These are phyloP conservation scores for Ettlia oleoabundans DNA, from an alignment of 139 green algal species.

Conservation along the genomic window DNA sequence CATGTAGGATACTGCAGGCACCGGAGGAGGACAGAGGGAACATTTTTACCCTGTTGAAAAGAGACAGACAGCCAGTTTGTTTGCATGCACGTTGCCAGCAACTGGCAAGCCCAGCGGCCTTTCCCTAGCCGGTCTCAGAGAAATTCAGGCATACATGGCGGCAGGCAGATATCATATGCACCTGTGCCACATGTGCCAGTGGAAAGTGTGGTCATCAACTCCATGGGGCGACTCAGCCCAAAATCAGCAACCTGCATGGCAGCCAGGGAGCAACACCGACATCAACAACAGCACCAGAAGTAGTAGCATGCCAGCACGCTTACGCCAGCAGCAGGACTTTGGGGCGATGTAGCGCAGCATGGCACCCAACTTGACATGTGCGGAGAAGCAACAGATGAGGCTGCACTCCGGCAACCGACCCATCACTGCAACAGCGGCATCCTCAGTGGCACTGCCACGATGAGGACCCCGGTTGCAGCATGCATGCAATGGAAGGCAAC, in stretches of 20 bases:
- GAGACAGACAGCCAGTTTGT: not conserved
- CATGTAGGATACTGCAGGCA: not conserved
- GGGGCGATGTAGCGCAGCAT: no score
- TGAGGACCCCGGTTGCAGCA: no score
- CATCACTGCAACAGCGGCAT: no score
- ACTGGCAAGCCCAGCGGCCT: no score
- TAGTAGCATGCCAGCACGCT: no score
- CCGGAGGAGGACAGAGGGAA: not conserved
- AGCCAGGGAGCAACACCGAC: not conserved
- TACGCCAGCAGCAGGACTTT: no score
- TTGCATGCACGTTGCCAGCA: not conserved
- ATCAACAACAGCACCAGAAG: not conserved
- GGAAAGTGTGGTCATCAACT: slow-evolving; percentile 16
- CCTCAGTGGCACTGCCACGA: no score
- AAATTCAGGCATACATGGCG: not conserved
- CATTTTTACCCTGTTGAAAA: not conserved
- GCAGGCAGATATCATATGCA: not conserved
- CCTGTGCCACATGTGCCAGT: slow-evolving; percentile 37
- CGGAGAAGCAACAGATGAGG: no score
- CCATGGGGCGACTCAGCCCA: slow-evolving; percentile 59
- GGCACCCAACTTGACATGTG: no score
- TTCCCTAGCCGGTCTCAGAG: no score
- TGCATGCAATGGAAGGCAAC: no score
- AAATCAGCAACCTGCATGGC: slow-evolving; percentile 76
- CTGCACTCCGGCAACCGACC: no score